These are phyloP conservation scores for Apostasia shenzhenica DNA, from an alignment of 106 monocot genomes.

Conservation along the genomic window DNA sequence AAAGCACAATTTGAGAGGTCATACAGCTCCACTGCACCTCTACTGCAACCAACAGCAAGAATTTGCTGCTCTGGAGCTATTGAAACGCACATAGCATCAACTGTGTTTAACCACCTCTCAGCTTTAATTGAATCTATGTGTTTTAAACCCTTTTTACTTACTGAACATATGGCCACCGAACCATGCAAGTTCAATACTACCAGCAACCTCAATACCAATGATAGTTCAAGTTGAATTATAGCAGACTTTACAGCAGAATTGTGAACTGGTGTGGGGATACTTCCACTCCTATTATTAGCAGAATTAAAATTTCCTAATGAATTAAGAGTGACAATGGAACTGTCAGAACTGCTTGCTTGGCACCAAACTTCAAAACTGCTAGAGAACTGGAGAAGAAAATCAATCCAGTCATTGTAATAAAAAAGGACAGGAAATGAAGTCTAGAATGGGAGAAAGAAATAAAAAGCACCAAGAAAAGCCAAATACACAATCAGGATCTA, in stretches of 20 bases:
- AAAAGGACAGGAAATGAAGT: background rate
- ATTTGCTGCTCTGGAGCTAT: slow-evolving; percentile 86
- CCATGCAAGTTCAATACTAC: slow-evolving; percentile 74
- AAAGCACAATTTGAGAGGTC: slow-evolving; percentile 53
- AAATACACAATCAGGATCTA: background rate
- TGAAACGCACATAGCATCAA: slow-evolving; percentile 78
- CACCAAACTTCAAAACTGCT: slow-evolving; percentile 43
- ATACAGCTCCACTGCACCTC: slow-evolving; percentile 90
- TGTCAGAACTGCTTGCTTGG: slow-evolving; percentile 14
- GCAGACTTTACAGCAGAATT: slow-evolving; percentile 31
- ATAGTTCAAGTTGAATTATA: slow-evolving; percentile 74
- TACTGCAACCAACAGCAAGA: slow-evolving; percentile 85
- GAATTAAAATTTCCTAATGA: slow-evolving; percentile 14
- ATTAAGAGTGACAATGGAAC: slow-evolving; percentile 3
- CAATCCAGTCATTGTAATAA: slow-evolving; percentile 3
- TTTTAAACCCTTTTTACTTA: slow-evolving; percentile 82
- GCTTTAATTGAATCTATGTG: slow-evolving; percentile 48
- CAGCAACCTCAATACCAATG: slow-evolving; percentile 57
- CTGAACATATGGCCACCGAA: slow-evolving; percentile 63
- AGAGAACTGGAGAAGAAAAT: slow-evolving; percentile 56
- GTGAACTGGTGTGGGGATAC: slow-evolving; percentile 6
- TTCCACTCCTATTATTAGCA: slow-evolving; percentile 11
- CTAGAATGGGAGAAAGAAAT: background rate
- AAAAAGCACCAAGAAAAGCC: background rate
- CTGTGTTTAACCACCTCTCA: slow-evolving; percentile 64